Percentiles rank a stretch among this genome's conserved stretches.
Evolutionary conservation across 495 filamentous ascomycete genomes (phyloP).

Genomic region (Penicillium cosmopolitanum): DNA sequence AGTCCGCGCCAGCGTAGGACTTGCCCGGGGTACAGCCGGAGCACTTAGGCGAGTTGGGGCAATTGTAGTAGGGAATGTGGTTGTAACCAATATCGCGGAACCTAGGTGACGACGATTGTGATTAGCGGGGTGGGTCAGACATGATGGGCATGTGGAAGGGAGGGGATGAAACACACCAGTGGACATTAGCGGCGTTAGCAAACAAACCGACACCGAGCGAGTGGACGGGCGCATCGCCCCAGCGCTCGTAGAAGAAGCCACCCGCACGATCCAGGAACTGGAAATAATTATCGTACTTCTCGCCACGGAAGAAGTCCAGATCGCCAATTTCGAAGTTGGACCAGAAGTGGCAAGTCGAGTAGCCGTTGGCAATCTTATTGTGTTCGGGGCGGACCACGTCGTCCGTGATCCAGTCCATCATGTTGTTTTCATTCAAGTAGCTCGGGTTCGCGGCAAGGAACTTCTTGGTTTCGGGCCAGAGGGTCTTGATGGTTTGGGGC

Average conservation of each 20-base stretch:
- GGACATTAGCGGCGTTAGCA: constrained; percentile 85
- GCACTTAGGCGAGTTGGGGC: constrained; percentile 95
- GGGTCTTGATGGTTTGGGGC: constrained; percentile 77
- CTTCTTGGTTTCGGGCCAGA: constrained; percentile 94
- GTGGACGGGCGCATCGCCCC: constrained; percentile 98
- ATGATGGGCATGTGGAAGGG: not conserved
- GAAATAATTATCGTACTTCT: constrained; percentile 94
- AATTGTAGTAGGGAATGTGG: constrained; percentile 98
- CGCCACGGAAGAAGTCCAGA: constrained; percentile 91
- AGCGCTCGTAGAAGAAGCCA: constrained; percentile 98
- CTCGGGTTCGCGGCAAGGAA: constrained; percentile 87
- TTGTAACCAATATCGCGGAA: constrained; percentile 99
- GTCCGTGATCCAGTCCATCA: constrained; percentile 86
- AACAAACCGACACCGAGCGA: constrained; percentile 93
- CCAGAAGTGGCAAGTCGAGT: constrained; percentile 99
- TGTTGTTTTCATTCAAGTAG: constrained; percentile 80
- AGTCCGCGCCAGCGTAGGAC: constrained; percentile 85
- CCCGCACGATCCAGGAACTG: constrained; percentile 92
- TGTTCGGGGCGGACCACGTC: constrained; percentile 75
- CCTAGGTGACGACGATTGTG: constrained; percentile 51
- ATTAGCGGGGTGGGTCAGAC: constrained; percentile 15
- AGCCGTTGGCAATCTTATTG: constrained; percentile 78
- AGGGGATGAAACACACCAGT: constrained; percentile 70
- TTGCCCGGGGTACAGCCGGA: constrained; percentile 82
- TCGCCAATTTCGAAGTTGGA: constrained; percentile 98